A percentile compares a stretch with the other conserved stretches of the same genome.
phyloP scores from a whole-genome alignment of 768 basidiomycete genomes.

The Calocybe gangraenosa region DNA sequence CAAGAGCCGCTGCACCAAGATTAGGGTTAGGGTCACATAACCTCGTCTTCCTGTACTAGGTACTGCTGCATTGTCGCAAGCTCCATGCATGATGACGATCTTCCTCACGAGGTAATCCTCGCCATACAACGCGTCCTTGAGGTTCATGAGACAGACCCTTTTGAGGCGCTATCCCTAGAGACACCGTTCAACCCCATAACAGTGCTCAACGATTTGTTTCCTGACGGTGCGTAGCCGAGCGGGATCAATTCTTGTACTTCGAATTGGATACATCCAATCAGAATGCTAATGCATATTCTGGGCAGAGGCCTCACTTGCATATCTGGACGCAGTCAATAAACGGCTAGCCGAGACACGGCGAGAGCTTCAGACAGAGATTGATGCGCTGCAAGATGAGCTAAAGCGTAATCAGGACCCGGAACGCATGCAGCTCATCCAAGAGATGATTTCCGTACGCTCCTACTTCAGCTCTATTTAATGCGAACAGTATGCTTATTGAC shows the following conservation, averaged over 20 bases:
- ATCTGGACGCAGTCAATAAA: slow-evolving; percentile 68
- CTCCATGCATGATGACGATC: slow-evolving; percentile 41
- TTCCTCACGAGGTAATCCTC: slow-evolving; percentile 64
- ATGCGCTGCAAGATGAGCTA: slow-evolving; percentile 61
- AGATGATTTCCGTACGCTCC: slow-evolving; percentile 82
- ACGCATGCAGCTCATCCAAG: slow-evolving; percentile 87
- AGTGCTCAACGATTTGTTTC: slow-evolving; percentile 69
- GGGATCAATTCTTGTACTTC: too few relatives aligned
- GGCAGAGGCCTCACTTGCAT: slow-evolving; percentile 70
- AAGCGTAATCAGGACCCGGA: slow-evolving; percentile 79
- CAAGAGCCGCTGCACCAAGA: slow-evolving; percentile 3
- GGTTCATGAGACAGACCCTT: slow-evolving; percentile 41
- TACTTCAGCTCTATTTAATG: neutral
- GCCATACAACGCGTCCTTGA: slow-evolving; percentile 72
- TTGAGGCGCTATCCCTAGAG: slow-evolving; percentile 46
- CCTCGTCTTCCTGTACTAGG: slow-evolving; percentile 3
- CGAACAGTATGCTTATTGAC: too few relatives aligned
- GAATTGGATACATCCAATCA: too few relatives aligned
- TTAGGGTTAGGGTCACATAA: slow-evolving; percentile 22
- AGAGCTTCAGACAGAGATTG: slow-evolving; percentile 69
- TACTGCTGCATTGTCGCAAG: slow-evolving; percentile 2
- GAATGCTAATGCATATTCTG: slow-evolving; percentile 7
- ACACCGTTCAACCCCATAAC: slow-evolving; percentile 53
- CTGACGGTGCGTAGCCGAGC: slow-evolving; percentile 53
- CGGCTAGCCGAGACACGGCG: slow-evolving; percentile 66